A percentile compares a stretch with the other conserved stretches of the same genome.
Evolutionary conservation across 1,284 basidiomycete genomes (phyloP).

Genomic region (Mycena sp.): DNA sequence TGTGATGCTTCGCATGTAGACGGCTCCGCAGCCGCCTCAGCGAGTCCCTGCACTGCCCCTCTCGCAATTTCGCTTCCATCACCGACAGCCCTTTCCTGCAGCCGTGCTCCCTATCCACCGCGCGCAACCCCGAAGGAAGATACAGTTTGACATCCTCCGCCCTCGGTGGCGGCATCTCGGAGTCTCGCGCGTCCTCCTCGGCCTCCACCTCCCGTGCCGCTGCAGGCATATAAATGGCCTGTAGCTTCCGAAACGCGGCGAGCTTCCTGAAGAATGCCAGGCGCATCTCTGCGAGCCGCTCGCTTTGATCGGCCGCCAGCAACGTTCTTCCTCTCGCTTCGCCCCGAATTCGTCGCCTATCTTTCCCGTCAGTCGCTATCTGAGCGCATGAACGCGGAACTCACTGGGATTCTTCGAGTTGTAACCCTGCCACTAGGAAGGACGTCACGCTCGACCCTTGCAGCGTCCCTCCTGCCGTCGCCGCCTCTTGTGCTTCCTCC

Average conservation of each 20-base stretch:
- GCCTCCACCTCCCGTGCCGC: background rate
- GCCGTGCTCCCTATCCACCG: background rate
- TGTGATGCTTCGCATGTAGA: constrained; percentile 15
- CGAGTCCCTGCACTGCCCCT: background rate
- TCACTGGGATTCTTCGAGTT: constrained; percentile 8
- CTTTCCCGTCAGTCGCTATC: background rate
- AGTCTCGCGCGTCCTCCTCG: background rate
- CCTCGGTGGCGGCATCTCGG: background rate
- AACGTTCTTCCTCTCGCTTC: background rate
- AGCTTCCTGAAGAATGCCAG: background rate
- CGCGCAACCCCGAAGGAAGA: background rate
- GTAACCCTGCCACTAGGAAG: background rate
- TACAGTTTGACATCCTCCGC: background rate
- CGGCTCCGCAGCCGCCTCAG: background rate
- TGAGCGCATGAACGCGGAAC: background rate
- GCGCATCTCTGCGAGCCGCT: background rate
- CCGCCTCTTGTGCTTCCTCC: background rate
- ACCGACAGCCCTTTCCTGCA: background rate
- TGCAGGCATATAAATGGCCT: background rate
- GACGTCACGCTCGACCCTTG: background rate
- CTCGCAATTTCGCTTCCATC: background rate
- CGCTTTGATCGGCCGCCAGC: background rate
- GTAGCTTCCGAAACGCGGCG: background rate
- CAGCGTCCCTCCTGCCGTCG: background rate
- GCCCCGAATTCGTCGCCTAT: background rate